Conservation (phyloP, 1,284 basidiomycete species). For the Trametes hirsuta region DNA sequence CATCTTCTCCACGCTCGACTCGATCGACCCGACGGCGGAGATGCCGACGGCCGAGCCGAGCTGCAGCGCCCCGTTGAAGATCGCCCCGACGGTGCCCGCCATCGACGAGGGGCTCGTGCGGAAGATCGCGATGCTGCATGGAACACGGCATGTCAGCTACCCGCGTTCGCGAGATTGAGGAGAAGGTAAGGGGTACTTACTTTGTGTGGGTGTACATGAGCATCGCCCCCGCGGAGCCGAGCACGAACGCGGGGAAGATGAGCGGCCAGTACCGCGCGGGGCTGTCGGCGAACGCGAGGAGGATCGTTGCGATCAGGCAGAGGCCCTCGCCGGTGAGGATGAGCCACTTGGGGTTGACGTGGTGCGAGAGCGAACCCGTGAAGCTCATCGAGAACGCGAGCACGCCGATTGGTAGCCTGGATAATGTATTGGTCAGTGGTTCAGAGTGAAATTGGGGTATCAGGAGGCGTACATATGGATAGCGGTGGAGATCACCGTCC, state of each 20-base stretch:
- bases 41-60: constrained; percentile 53
- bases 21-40: constrained; percentile 50
- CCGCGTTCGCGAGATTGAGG: not conserved
- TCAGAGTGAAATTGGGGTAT: not conserved
- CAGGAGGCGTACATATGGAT: constrained; percentile 38
- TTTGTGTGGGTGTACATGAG: constrained; percentile 38
- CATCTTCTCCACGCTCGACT: constrained; percentile 44
- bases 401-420: constrained; percentile 47
- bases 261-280: constrained; percentile 49
- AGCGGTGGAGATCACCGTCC: constrained; percentile 42
- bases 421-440: not conserved
- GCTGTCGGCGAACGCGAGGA: constrained; percentile 46
- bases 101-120: constrained; percentile 47
- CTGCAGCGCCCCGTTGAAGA: constrained; percentile 58
- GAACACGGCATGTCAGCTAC: too few species aligned
- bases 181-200: constrained; percentile 30
- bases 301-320: constrained; percentile 43
- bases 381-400: constrained; percentile 41
- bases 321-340: constrained; percentile 45
- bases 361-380: constrained; percentile 43
- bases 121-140: constrained; percentile 53
- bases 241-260: constrained; percentile 51
- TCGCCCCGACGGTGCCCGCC: constrained; percentile 57
- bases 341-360: constrained; percentile 46
- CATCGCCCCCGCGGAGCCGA: constrained; percentile 47